Conservation (phyloP, 805 yeast genomes). For the Trichomonascus vanleenenianus region DNA sequence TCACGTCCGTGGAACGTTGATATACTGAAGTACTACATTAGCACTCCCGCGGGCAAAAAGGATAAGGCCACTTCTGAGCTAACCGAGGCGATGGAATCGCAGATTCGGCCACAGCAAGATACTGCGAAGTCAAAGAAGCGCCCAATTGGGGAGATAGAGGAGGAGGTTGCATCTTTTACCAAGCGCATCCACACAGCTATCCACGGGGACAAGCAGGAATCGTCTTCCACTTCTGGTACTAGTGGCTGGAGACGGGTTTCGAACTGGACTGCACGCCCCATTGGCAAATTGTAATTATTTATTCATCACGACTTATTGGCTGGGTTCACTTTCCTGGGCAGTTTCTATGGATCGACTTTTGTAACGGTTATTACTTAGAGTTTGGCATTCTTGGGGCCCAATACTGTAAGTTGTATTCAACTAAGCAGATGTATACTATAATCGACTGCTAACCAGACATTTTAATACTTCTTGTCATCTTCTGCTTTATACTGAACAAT, state of each 20-base stretch:
- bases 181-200: constrained; percentile 7
- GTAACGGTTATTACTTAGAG: no score
- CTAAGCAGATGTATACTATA: no score
- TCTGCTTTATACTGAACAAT: no score
- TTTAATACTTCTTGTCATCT: no score
- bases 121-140: background rate
- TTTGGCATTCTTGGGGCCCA: no score
- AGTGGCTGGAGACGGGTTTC: constrained; percentile 10
- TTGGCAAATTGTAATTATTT: constrained; percentile 10
- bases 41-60: background rate
- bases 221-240: background rate
- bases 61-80: background rate
- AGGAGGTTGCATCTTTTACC: constrained; percentile 9
- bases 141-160: constrained; percentile 4
- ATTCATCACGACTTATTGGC: no score
- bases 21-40: constrained; percentile 1
- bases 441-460: no score
- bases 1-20: constrained; percentile 9
- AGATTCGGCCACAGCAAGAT: background rate
- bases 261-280: constrained; percentile 16
- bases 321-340: no score
- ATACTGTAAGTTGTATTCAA: no score
- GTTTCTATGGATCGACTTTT: no score
- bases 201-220: no score
- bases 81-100: constrained; percentile 7